Conservation (phyloP, 169 alveolate species). For the Besnoitia besnoiti region DNA sequence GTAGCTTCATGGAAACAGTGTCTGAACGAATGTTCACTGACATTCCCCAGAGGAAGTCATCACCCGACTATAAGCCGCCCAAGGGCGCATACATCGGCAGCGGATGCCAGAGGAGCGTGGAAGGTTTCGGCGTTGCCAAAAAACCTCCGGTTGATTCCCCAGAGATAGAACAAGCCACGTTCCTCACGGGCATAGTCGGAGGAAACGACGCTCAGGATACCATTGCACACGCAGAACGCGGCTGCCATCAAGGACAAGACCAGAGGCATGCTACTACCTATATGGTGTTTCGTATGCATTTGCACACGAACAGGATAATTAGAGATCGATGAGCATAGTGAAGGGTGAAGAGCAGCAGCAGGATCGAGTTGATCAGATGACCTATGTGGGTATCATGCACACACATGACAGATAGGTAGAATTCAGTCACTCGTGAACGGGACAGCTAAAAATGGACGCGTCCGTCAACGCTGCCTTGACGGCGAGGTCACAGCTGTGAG, state of each 20-base stretch:
- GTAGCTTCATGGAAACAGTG: constrained; percentile 9
- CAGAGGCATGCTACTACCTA: constrained; percentile 19
- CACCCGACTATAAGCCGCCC: constrained; percentile 9
- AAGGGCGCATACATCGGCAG: neutral
- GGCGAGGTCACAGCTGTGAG: too few species aligned
- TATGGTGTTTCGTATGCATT: neutral
- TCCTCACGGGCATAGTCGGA: constrained; percentile 25
- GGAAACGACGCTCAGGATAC: constrained; percentile 14
- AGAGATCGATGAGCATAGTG: constrained; percentile 34
- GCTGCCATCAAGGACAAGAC: neutral
- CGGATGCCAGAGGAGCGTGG: constrained; percentile 19
- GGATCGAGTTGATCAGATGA: neutral
- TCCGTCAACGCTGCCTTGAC: too few species aligned
- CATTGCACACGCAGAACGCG: constrained; percentile 16
- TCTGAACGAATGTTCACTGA: constrained; percentile 47
- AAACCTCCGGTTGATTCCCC: neutral
- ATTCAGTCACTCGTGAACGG: too few species aligned
- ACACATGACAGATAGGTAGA: too few species aligned
- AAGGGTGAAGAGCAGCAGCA: constrained; percentile 28
- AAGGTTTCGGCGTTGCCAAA: neutral
- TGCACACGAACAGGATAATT: constrained; percentile 41
- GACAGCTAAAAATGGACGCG: too few species aligned
- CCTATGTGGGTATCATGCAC: constrained; percentile 13
- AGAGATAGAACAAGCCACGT: constrained; percentile 29
- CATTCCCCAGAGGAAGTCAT: constrained; percentile 33